phyloP scores from a whole-genome alignment of 2,329 filamentous ascomycete genomes.

The Phyllosticta ampelicida region DNA sequence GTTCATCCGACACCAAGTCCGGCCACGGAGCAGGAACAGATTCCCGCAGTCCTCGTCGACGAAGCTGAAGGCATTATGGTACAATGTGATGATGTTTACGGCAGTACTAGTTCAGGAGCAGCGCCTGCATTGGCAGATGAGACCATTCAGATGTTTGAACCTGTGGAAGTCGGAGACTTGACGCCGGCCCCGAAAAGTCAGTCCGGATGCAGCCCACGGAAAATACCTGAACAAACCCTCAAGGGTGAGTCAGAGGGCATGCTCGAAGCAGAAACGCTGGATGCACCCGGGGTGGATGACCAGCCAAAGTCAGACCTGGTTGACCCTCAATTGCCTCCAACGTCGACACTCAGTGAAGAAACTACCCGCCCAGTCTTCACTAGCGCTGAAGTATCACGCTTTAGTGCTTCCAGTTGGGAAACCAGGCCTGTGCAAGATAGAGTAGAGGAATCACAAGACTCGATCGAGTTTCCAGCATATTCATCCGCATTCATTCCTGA shows the following conservation, averaged over 20 bases:
- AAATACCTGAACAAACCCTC: not conserved
- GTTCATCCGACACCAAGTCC: not conserved
- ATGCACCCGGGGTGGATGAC: not conserved
- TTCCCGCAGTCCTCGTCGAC: not conserved
- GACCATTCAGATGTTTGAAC: constrained; percentile 8
- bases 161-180: constrained; percentile 8
- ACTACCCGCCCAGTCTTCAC: not conserved
- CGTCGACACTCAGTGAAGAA: not conserved
- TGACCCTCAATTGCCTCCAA: not conserved
- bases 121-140: not conserved
- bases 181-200: constrained; percentile 2
- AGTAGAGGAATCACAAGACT: constrained; percentile 3
- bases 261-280: not conserved
- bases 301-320: not conserved
- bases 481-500: not conserved
- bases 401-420: not conserved
- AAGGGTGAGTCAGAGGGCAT: not conserved
- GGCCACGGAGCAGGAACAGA: not conserved
- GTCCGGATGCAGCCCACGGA: constrained; percentile 1
- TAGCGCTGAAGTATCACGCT: not conserved
- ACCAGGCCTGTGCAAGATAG: not conserved
- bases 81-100: not conserved
- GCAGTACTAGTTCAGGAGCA: not conserved
- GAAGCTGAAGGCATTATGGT: not conserved
- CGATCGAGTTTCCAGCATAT: constrained; percentile 1